These are phyloP conservation scores for Violaceomyces palustris DNA, from an alignment of 1,284 basidiomycete species.

Conservation along the genomic window DNA sequence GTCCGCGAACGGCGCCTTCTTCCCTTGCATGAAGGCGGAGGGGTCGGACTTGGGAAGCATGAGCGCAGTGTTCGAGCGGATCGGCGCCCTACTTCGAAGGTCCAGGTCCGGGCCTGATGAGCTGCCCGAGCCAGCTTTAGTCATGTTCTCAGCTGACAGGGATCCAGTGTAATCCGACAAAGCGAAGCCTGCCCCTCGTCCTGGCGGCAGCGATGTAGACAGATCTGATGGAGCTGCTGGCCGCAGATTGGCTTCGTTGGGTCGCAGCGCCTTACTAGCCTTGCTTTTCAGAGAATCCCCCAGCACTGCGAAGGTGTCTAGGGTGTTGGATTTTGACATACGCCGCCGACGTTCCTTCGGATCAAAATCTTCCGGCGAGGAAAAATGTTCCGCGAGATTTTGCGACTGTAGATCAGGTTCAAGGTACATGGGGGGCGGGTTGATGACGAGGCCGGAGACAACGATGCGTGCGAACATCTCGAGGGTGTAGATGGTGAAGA, in stretches of 20 bases:
- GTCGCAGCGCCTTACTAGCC: conserved; percentile 23
- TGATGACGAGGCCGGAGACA: conserved; percentile 83
- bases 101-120: too few species aligned
- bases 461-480: conserved; percentile 85
- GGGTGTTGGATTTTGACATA: conserved; percentile 38
- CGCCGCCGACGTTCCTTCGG: conserved; percentile 15
- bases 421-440: conserved; percentile 59
- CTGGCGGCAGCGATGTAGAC: too few species aligned
- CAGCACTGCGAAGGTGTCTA: conserved; percentile 32
- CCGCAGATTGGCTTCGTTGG: too few species aligned
- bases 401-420: too few species aligned
- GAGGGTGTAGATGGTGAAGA: conserved; percentile 84
- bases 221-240: too few species aligned
- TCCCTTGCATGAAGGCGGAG: conserved; percentile 18
- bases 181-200: too few species aligned
- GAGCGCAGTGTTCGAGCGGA: neutral
- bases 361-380: neutral
- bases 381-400: neutral
- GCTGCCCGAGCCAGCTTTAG: too few species aligned
- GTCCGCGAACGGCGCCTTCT: conserved; percentile 55
- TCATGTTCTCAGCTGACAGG: too few species aligned
- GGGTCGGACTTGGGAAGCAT: conserved; percentile 1
- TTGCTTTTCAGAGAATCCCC: conserved; percentile 28
- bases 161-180: too few species aligned
- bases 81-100: neutral